Base-by-base conservation (phyloP, 2,329 filamentous ascomycete species). In the Cercospora beticola region DNA sequence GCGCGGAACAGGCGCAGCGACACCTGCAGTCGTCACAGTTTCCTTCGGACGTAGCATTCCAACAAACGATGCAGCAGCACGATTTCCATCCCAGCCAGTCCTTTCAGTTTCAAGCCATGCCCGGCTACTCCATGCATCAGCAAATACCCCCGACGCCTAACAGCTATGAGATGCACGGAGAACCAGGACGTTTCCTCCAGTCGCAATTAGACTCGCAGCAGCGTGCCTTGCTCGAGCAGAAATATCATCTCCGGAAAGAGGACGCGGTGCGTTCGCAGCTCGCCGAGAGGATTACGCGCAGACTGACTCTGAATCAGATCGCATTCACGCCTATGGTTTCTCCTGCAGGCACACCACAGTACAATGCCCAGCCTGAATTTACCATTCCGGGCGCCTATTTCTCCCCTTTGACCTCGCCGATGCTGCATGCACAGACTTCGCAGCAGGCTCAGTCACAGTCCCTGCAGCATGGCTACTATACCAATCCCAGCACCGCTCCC, bases 271-370 rank as follows among this genome's bases (percentile, higher is more conserved):
- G 90, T 83, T 78, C 57, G 86, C 87, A 61, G 30, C 14, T 33
- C 28, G 52, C 56, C 21, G n/a, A 23, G 31, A 23, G 57, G 54
- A 66, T 52, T 36, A 62, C 66, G 40, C 43, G 64, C 33, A 58
- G 67, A 62, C 69, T 71, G 69, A 72, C 71, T 66, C 60, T 49
- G 54, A 59, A 61, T 36, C 68, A 74, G 70, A 74, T 74, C 33
- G 73, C 74, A 9, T 94, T 94, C 76, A 94, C 92, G 2, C 92
- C 92, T 0, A 85, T 94, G 31, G 91, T 92, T 10, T 94, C 92
- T 18, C 92, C 92, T n/a, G 92, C 91, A 4, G 91, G 94, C 54
- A 94, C 92, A 1, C 92, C 92, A 23, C 84, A 93, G 62, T 92
- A 94, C 75, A 72, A 73, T 46, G 74, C 83, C 43, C 78, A 81